Base-by-base conservation (phyloP, 2,329 filamentous ascomycete genomes). In the Fonsecaea pedrosoi region DNA sequence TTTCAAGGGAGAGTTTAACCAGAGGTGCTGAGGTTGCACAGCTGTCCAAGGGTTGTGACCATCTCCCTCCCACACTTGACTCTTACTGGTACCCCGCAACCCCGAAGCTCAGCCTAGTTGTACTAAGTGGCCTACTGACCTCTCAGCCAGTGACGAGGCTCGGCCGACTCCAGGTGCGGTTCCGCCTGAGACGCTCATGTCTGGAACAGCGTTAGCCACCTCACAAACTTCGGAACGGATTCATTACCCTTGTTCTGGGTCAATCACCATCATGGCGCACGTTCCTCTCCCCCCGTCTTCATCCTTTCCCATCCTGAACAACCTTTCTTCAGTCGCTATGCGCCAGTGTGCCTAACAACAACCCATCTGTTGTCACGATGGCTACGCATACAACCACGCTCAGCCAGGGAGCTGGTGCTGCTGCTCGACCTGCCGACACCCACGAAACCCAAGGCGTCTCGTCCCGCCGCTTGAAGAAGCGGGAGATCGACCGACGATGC, bases 401-500 rank as follows among this genome's bases (percentile, higher is more conserved):
- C 35, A 32, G 37, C 32, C 54, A 61, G 30, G 13, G n/a, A 32
- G 42, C 32, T 34, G 60, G 48, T 25, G 35, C 62, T 8, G 32
- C 25, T 21, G 60, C 35, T 30, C 59, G 61, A 25, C 57, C 65
- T 8, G 21, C 62, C 53, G 67, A 67, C 21, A 35, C 56, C 25
- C 61, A 50, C 32, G 67, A 64, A 18, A 38, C 37, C 30, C 60
- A 63, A 60, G 66, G 45, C 15, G 66, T 71, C 18, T 71, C 70
- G 21, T 69, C 71, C 6, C 69, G 71, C 21, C 64, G 71, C 3
- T 54, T 73, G 55, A 72, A 72, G 66, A 73, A 73, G 45, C 65
- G 71, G 60, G 71, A 73, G 62, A 72, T 72, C 45, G 71, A 73
- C 55, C 67, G 71, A 60, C 60, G 66, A 61, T 73, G 71, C 60